phyloP scores from a whole-genome alignment of 2,329 filamentous ascomycete genomes.

The Pseudogymnoascus sp. region DNA sequence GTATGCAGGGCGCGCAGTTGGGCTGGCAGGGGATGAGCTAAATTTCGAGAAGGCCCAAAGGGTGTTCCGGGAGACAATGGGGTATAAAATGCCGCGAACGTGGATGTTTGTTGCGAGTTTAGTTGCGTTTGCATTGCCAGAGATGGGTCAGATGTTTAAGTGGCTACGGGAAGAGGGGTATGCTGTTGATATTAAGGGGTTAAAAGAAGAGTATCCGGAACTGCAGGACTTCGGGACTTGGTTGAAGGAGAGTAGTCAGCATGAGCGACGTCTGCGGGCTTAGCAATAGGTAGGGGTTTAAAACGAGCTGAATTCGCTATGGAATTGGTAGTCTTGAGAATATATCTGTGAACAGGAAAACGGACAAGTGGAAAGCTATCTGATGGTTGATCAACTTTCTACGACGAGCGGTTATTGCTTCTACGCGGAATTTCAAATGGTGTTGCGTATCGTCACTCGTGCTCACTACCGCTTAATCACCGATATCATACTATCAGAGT shows the following conservation, averaged over 20 bases:
- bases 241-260: slow-evolving; percentile 32
- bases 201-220: slow-evolving; percentile 35
- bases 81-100: slow-evolving; percentile 24
- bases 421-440: background rate
- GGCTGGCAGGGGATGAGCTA: slow-evolving; percentile 39
- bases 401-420: background rate
- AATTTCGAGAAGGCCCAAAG: slow-evolving; percentile 27
- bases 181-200: slow-evolving; percentile 28
- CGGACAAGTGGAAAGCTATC: background rate
- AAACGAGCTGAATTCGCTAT: background rate
- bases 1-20: slow-evolving; percentile 33
- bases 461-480: background rate
- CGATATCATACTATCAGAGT: background rate
- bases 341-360: background rate
- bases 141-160: slow-evolving; percentile 26
- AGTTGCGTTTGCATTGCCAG: slow-evolving; percentile 20
- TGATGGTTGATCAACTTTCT: background rate
- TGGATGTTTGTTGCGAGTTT: slow-evolving; percentile 21
- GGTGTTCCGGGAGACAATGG: slow-evolving; percentile 26
- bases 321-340: background rate
- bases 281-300: background rate
- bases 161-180: slow-evolving; percentile 27
- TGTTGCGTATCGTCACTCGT: background rate
- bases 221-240: slow-evolving; percentile 38
- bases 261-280: background rate